phyloP scores from a whole-genome alignment of 495 filamentous ascomycete genomes.

The Margaritispora aquatica region DNA sequence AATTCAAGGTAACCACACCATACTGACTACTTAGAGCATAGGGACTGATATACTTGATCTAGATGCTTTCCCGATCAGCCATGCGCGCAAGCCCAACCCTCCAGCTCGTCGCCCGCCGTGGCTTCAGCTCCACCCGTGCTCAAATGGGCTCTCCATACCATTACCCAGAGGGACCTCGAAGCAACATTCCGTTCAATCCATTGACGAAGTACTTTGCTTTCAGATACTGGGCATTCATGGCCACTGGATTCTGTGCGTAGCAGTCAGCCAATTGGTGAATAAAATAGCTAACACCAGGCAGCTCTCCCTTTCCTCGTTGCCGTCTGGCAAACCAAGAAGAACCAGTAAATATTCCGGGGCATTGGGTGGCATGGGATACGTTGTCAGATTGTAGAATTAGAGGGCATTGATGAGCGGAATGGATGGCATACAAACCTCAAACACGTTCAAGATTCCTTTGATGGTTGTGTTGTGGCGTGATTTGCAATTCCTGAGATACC shows the following conservation, averaged over 20 bases:
- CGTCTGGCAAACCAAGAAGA: slow-evolving; percentile 27
- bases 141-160: slow-evolving; percentile 89
- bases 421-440: slow-evolving; percentile 4
- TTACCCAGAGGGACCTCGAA: slow-evolving; percentile 93
- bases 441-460: not conserved
- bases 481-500: no score
- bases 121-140: slow-evolving; percentile 85
- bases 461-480: not conserved
- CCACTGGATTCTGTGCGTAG: slow-evolving; percentile 21
- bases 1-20: slow-evolving; percentile 24
- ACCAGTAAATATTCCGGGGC: slow-evolving; percentile 11
- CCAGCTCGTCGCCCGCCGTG: slow-evolving; percentile 74
- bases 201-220: slow-evolving; percentile 74
- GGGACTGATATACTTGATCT: slow-evolving; percentile 8
- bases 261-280: not conserved
- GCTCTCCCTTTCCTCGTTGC: slow-evolving; percentile 22
- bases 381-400: slow-evolving; percentile 12
- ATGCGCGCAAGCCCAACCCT: slow-evolving; percentile 56
- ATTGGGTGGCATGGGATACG: not conserved
- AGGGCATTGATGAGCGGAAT: slow-evolving; percentile 1
- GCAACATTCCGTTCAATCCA: slow-evolving; percentile 96
- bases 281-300: slow-evolving; percentile 4
- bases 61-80: slow-evolving; percentile 86
- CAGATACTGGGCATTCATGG: slow-evolving; percentile 71
- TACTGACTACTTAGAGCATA: slow-evolving; percentile 3